These are phyloP conservation scores for Ascochyta lentis DNA, from an alignment of 2,329 filamentous ascomycete species.

Conservation along the genomic window DNA sequence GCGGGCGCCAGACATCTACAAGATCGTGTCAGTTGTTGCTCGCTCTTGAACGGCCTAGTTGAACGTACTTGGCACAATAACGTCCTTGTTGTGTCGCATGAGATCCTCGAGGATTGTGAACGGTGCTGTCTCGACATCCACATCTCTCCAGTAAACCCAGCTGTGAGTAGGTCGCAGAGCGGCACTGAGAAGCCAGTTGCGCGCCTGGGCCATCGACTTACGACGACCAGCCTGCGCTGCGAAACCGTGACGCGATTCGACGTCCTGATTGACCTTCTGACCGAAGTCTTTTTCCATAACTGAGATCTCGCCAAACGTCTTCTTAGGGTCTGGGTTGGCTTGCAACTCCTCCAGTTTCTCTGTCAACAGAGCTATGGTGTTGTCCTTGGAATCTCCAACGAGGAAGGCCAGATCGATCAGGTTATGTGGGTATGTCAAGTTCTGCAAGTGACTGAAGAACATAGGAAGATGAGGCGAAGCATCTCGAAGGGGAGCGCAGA, in stretches of 20 bases:
- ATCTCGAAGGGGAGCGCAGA: slow-evolving; percentile 93
- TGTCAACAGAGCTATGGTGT: slow-evolving; percentile 78
- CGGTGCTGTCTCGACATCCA: slow-evolving; percentile 95
- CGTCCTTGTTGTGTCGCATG: slow-evolving; percentile 98
- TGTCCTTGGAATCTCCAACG: slow-evolving; percentile 96
- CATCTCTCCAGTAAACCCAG: slow-evolving; percentile 99
- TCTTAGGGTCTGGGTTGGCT: slow-evolving; percentile 75
- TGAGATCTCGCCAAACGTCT: slow-evolving; percentile 93
- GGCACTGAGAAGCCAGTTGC: slow-evolving; percentile 95
- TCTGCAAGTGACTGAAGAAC: slow-evolving; percentile 98
- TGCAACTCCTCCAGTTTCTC: slow-evolving; percentile 81
- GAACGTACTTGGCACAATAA: slow-evolving; percentile 93
- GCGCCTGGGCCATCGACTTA: slow-evolving; percentile 96
- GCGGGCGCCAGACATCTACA: slow-evolving; percentile 88
- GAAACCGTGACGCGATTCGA: slow-evolving; percentile 96
- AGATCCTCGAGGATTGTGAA: slow-evolving; percentile 96
- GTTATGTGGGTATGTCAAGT: slow-evolving; percentile 96
- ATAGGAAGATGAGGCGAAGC: slow-evolving; percentile 90
- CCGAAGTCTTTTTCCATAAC: slow-evolving; percentile 99
- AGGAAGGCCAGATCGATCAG: slow-evolving; percentile 96
- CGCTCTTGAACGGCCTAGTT: not conserved
- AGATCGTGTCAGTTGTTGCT: slow-evolving; percentile 24
- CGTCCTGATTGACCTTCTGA: slow-evolving; percentile 96
- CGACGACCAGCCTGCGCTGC: slow-evolving; percentile 91
- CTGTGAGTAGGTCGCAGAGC: slow-evolving; percentile 93